A percentile compares a stretch with the other conserved stretches of the same genome.
These are phyloP conservation scores for Aspergillus sp. DNA, from an alignment of 2,329 filamentous ascomycete species.

Conservation along the genomic window DNA sequence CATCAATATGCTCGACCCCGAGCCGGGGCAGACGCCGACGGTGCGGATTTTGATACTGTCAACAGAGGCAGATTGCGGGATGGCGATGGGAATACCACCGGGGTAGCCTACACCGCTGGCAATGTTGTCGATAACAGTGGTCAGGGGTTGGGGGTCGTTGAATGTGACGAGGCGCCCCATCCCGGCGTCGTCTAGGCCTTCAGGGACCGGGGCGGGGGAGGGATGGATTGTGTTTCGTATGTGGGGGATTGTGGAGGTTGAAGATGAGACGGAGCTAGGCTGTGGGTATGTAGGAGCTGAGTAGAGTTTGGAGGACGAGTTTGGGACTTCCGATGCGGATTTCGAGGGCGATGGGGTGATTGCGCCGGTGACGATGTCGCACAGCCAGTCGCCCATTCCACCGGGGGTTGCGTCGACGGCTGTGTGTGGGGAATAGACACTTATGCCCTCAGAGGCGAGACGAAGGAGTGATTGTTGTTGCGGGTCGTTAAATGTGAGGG, in stretches of 20 bases:
- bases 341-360: constrained; percentile 17
- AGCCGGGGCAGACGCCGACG: constrained; percentile 87
- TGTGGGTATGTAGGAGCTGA: constrained; percentile 42
- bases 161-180: constrained; percentile 63
- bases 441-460: constrained; percentile 81
- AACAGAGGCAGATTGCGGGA: constrained; percentile 59
- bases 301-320: constrained; percentile 33
- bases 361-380: constrained; percentile 71
- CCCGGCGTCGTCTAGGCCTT: constrained; percentile 53
- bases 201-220: constrained; percentile 36
- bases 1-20: constrained; percentile 72
- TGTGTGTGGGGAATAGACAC: constrained; percentile 94
- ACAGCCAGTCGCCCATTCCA: constrained; percentile 92
- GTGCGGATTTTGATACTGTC: constrained; percentile 60
- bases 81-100: constrained; percentile 62
- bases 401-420: constrained; percentile 83
- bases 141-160: constrained; percentile 51
- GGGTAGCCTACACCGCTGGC: constrained; percentile 65
- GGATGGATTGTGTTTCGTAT: constrained; percentile 55
- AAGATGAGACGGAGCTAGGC: constrained; percentile 24
- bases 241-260: constrained; percentile 44
- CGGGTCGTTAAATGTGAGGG: constrained; percentile 76
- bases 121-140: constrained; percentile 62
- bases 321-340: constrained; percentile 7
- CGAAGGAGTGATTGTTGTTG: constrained; percentile 84